Percentiles rank a stretch among this genome's conserved stretches.
Conservation (phyloP, 1,284 basidiomycete species). For the Lentinus polychrous region DNA sequence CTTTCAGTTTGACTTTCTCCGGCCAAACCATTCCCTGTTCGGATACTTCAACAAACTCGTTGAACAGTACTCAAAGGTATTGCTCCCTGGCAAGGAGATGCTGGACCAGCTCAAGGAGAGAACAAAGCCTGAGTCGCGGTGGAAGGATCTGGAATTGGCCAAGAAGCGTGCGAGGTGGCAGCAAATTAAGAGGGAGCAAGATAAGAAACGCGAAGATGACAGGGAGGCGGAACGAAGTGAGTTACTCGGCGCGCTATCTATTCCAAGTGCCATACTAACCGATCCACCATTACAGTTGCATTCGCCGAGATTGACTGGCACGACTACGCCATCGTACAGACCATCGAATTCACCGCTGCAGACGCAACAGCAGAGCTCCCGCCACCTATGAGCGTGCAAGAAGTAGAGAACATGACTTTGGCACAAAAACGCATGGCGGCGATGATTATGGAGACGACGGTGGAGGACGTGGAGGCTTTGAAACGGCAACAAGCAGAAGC, state of each 20-base stretch:
- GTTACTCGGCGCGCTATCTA: constrained; percentile 25
- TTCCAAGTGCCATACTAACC: constrained; percentile 1
- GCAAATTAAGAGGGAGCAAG: constrained; percentile 73
- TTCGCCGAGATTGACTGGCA: constrained; percentile 99
- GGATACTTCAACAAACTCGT: constrained; percentile 96
- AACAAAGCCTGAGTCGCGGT: constrained; percentile 55
- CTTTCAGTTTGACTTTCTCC: constrained; percentile 97
- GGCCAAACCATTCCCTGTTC: constrained; percentile 93
- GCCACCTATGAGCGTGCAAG: constrained; percentile 89
- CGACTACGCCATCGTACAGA: constrained; percentile 98
- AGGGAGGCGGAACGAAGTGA: constrained; percentile 80
- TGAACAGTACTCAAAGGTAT: constrained; percentile 90
- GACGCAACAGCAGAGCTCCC: constrained; percentile 91
- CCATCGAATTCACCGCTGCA: constrained; percentile 94
- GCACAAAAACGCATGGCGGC: constrained; percentile 98
- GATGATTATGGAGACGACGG: constrained; percentile 95
- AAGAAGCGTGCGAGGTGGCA: constrained; percentile 87
- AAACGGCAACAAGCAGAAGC: constrained; percentile 73
- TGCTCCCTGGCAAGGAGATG: constrained; percentile 76
- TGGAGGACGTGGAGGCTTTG: constrained; percentile 76
- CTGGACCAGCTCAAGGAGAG: constrained; percentile 66
- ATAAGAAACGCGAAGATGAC: constrained; percentile 84
- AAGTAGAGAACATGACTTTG: constrained; percentile 94
- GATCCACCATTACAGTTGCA: constrained; percentile 47
- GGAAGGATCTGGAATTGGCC: constrained; percentile 76